These are phyloP conservation scores for Pyrenula massariospora DNA, from an alignment of 495 filamentous ascomycete species.

Conservation along the genomic window DNA sequence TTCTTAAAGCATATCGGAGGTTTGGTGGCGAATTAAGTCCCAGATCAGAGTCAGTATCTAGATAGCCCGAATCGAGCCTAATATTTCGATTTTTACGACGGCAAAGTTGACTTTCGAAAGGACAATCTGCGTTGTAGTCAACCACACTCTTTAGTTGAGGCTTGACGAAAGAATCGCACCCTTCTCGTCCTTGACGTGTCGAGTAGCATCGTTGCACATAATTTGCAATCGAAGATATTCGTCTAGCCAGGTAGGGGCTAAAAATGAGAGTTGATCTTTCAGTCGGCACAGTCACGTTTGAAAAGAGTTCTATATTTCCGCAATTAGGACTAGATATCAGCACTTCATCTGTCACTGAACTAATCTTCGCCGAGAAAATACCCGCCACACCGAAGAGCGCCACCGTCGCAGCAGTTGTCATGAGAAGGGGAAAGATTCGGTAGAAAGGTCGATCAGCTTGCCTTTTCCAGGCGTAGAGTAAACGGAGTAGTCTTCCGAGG, in stretches of 20 bases:
- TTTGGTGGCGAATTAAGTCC: neutral
- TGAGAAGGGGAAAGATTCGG: neutral
- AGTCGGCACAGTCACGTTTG: neutral
- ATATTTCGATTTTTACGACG: neutral
- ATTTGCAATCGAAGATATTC: neutral
- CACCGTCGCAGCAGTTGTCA: neutral
- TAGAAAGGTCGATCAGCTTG: neutral
- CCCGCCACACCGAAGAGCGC: neutral
- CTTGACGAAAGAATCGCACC: neutral
- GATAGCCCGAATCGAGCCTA: neutral
- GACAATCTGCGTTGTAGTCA: neutral
- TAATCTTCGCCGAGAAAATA: neutral
- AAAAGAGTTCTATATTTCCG: neutral
- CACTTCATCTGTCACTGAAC: neutral
- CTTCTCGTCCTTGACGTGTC: neutral
- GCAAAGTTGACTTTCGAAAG: neutral
- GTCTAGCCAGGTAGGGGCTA: neutral
- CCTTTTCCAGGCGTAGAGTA: neutral
- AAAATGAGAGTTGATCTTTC: neutral
- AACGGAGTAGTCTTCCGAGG: neutral
- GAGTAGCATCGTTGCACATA: neutral
- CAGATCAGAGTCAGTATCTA: neutral
- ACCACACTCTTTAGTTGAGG: neutral
- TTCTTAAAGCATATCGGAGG: neutral
- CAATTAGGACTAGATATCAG: neutral